These are phyloP conservation scores for Leccinum pallidistipes DNA, from an alignment of 1,284 basidiomycete genomes.

Conservation along the genomic window DNA sequence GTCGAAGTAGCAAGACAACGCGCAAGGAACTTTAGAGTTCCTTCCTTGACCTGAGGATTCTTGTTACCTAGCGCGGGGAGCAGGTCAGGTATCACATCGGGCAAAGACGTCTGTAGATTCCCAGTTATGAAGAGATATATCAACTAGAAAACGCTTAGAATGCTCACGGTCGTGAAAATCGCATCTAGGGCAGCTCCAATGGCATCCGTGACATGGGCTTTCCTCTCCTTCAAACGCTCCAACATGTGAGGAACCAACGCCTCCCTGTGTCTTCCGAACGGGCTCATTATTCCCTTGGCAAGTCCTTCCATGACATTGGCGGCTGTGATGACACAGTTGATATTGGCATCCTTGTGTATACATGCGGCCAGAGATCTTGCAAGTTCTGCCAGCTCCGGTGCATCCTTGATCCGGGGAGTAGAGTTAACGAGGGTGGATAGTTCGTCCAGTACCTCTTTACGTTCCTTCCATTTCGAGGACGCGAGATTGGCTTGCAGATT, in stretches of 20 bases:
- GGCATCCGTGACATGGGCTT: constrained; percentile 86
- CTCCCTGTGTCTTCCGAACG: constrained; percentile 79
- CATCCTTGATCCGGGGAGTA: constrained; percentile 79
- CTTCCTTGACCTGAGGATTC: constrained; percentile 97
- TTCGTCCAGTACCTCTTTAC: constrained; percentile 90
- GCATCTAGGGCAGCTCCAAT: constrained; percentile 90
- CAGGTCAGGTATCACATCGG: constrained; percentile 86
- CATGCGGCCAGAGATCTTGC: constrained; percentile 77
- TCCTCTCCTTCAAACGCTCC: constrained; percentile 94
- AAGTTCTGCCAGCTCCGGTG: constrained; percentile 72
- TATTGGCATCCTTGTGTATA: constrained; percentile 90
- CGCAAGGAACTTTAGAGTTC: constrained; percentile 85
- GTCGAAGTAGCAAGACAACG: constrained; percentile 77
- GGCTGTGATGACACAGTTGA: constrained; percentile 92
- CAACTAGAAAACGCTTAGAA: constrained; percentile 7
- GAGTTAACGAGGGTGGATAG: constrained; percentile 72
- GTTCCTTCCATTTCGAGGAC: constrained; percentile 98
- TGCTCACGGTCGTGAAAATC: constrained; percentile 77
- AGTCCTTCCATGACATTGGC: constrained; percentile 86
- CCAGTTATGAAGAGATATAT: constrained; percentile 12
- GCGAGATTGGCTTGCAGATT: constrained; percentile 74
- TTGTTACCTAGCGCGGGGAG: constrained; percentile 81
- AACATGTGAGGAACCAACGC: constrained; percentile 78
- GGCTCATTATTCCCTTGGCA: constrained; percentile 76
- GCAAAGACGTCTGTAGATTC: constrained; percentile 64